phyloP scores from a whole-genome alignment of 2,329 filamentous ascomycete species.

The Sporothrix curviconia region DNA sequence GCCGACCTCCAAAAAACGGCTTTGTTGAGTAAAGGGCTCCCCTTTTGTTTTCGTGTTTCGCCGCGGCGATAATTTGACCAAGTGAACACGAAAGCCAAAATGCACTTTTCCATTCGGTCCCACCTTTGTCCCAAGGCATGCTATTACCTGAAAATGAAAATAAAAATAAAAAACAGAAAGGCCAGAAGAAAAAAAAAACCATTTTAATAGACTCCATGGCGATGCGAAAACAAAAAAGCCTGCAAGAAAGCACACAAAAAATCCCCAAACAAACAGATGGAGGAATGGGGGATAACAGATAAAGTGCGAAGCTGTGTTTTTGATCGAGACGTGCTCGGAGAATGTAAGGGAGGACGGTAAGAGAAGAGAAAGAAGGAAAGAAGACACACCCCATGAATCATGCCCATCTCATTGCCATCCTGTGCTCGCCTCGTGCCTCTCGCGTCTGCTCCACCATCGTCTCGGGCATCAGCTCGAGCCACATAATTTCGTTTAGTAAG shows the following conservation, averaged over 20 bases:
- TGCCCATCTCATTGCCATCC: no score
- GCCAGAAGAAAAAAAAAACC: neutral
- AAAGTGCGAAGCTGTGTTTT: neutral
- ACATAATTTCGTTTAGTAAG: neutral
- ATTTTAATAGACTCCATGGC: conserved; percentile 9
- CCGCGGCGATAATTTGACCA: neutral
- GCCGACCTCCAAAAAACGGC: neutral
- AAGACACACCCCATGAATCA: neutral
- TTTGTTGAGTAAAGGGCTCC: no score
- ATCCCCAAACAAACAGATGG: neutral
- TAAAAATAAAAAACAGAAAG: neutral
- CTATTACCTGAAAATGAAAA: neutral
- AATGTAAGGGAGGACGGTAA: no score
- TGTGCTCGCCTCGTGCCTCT: neutral
- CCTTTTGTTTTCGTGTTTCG: neutral
- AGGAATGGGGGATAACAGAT: neutral
- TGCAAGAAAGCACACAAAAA: neutral
- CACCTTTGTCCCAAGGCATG: neutral
- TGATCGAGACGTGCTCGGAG: no score
- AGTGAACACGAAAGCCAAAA: neutral
- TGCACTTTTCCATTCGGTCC: neutral
- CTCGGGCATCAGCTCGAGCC: no score
- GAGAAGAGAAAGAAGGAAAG: neutral
- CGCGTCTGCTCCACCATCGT: neutral
- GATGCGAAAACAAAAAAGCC: conserved; percentile 1